These are phyloP conservation scores for Apiospora saccharicola DNA, from an alignment of 2,329 filamentous ascomycete species.

Conservation along the genomic window DNA sequence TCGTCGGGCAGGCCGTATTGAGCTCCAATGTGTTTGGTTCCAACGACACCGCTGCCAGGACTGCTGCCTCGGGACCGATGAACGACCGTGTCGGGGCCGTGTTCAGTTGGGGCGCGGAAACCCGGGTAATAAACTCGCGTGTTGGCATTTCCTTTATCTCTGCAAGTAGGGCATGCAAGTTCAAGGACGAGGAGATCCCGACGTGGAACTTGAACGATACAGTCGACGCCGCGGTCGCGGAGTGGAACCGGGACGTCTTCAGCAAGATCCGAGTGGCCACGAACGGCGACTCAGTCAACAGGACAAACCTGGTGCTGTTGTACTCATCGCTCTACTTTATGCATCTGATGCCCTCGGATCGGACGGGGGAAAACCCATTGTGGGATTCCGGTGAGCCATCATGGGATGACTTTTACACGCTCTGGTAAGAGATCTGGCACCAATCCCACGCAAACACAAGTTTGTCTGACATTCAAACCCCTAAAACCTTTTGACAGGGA, in stretches of 20 bases:
- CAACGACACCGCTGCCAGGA: slow-evolving; percentile 59
- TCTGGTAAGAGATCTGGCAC: slow-evolving; percentile 12
- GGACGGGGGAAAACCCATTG: slow-evolving; percentile 74
- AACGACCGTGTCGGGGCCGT: slow-evolving; percentile 65
- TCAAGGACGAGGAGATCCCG: slow-evolving; percentile 73
- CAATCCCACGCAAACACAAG: neutral
- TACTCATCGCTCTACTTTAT: slow-evolving; percentile 78
- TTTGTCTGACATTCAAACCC: slow-evolving; percentile 46
- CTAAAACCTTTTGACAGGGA: slow-evolving; percentile 69
- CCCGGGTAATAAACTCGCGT: slow-evolving; percentile 65
- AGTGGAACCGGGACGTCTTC: slow-evolving; percentile 68
- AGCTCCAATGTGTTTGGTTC: slow-evolving; percentile 55
- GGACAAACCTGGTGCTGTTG: slow-evolving; percentile 65
- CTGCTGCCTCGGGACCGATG: slow-evolving; percentile 39
- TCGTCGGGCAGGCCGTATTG: slow-evolving; percentile 56
- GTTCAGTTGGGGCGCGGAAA: slow-evolving; percentile 61
- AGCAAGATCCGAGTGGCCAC: slow-evolving; percentile 63
- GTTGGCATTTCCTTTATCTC: slow-evolving; percentile 77
- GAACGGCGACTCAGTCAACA: slow-evolving; percentile 55
- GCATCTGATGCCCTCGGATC: slow-evolving; percentile 76
- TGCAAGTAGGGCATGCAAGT: slow-evolving; percentile 68
- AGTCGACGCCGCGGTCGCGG: slow-evolving; percentile 57
- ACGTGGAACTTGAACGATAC: slow-evolving; percentile 67
- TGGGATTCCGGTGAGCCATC: slow-evolving; percentile 74
- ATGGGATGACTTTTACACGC: slow-evolving; percentile 73